Evolutionary conservation across 2,329 filamentous ascomycete genomes (phyloP).

Genomic region (Cladobotryum protrusum): DNA sequence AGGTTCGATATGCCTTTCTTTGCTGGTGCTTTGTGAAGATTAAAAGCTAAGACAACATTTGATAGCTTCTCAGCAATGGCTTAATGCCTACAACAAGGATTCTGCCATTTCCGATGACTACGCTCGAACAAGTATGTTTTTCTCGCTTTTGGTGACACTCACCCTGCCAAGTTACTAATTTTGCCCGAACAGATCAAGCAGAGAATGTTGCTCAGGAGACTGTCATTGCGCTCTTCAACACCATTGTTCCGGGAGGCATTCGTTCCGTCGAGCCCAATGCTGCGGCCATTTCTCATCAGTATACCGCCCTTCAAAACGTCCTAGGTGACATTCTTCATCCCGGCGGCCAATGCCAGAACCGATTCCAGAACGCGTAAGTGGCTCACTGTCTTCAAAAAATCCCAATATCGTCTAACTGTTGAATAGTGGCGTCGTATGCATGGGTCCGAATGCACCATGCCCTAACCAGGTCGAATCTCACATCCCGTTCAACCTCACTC

Average conservation of each 20-base stretch:
- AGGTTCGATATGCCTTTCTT: no score
- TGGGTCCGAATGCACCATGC: no score
- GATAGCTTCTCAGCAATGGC: no score
- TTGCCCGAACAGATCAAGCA: conserved; percentile 3
- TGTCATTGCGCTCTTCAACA: conserved; percentile 19
- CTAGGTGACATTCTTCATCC: conserved; percentile 13
- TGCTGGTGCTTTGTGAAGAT: no score
- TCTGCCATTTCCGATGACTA: conserved; percentile 14
- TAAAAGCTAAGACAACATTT: no score
- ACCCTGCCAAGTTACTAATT: no score
- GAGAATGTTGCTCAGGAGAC: conserved; percentile 22
- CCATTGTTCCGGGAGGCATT: conserved; percentile 20
- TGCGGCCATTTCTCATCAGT: conserved; percentile 17
- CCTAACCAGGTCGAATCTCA: no score
- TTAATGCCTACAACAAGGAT: conserved; percentile 13
- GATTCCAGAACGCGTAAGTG: conserved; percentile 2
- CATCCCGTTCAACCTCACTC: no score
- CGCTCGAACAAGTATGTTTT: conserved; percentile 7
- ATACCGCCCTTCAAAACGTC: conserved; percentile 15
- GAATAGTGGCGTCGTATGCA: no score
- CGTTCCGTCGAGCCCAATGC: conserved; percentile 17
- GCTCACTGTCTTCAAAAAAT: no score
- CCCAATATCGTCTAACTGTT: no score
- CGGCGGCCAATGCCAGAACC: conserved; percentile 13
- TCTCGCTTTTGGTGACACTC: no score